Evolutionary conservation across 805 yeast species (phyloP).

Genomic region (Suhomyces sp.): DNA sequence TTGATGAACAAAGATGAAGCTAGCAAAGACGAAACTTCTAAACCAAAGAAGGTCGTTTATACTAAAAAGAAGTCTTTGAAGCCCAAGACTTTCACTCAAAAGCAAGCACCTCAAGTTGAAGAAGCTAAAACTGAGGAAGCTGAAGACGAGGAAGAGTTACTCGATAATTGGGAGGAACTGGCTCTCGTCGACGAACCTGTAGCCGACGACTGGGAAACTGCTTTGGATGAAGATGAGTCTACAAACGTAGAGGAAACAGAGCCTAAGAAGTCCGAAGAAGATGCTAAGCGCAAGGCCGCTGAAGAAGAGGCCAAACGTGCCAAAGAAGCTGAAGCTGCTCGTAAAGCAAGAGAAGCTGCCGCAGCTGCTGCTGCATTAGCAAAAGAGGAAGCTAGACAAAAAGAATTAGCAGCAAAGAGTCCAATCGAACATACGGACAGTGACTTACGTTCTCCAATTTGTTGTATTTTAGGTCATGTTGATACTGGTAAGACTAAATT

Average conservation of each 20-base stretch:
- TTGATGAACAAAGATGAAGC: conserved; percentile 41
- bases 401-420: conserved; percentile 12
- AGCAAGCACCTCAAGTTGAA: conserved; percentile 16
- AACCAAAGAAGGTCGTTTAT: conserved; percentile 69
- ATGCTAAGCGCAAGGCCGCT: conserved; percentile 21
- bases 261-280: conserved; percentile 16
- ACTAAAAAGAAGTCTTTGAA: conserved; percentile 65
- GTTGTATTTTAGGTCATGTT: conserved; percentile 99
- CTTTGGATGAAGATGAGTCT: conserved; percentile 32
- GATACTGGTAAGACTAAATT: conserved; percentile 99
- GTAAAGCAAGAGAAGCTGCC: conserved; percentile 32
- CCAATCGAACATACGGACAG: conserved; percentile 30
- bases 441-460: conserved; percentile 95
- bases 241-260: conserved; percentile 29
- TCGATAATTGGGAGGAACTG: conserved; percentile 86
- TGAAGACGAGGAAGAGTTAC: conserved; percentile 47
- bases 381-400: conserved; percentile 10
- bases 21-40: conserved; percentile 24
- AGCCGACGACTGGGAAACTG: conserved; percentile 54
- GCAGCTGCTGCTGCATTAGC: conserved; percentile 10
- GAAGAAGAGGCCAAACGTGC: conserved; percentile 28
- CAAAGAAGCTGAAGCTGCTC: conserved; percentile 29
- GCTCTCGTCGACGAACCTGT: conserved; percentile 61
- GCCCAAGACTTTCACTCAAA: conserved; percentile 38
- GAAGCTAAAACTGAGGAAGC: conserved; percentile 29